Evolutionary conservation across 2,329 filamentous ascomycete genomes (phyloP), one percentile per base, ranked within the genome.

Genomic region (Scolecobasidium constrictum): DNA sequence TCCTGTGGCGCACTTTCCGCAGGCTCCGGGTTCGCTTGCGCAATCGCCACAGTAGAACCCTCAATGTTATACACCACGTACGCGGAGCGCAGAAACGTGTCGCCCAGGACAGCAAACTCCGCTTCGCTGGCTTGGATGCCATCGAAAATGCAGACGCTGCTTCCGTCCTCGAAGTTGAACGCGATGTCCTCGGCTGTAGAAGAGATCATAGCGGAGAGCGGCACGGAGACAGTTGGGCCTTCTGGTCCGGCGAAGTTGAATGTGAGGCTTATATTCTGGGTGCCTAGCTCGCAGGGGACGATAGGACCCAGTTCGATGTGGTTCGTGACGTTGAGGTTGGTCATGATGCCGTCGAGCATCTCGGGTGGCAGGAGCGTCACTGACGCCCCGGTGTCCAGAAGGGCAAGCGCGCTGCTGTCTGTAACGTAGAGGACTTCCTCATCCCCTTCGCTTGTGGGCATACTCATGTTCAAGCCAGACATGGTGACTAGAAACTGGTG

Each of bases 311-410:
- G 56, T 4, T 50, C 46, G 0, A 52, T 45, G 49, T 64, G 58
- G 56, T 68, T 69, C 11, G 56, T 49, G 4, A 65, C 67, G 44
- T 59, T 55, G 50, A 62, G 59, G 16, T 56, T 50, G 16, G 50
- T 44, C 57, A 64, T 69, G 42, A 71, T 62, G 4, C 50, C 51
- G 5, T 56, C 48, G 4, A 72, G 72, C 34, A 86, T 59, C 41
- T 75, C 68, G 45, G 75, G 67, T 1, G 83, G 83, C 1, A 87
- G 63, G 53, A 83, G 84, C 49, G 72, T 81, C 46, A 85, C 65
- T 2, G 78, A 83, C 12, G 79, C 83, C 31, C 83, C 83, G 1
- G 81, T 84, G 60, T 88, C 83, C 22, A 88, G 71, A 4, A 87
- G 69, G 3, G 78, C 81, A 4, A 74, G 63, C 13, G 63, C 56